Conservation (phyloP, 78 protist species). For the Bigelowiella natans region DNA sequence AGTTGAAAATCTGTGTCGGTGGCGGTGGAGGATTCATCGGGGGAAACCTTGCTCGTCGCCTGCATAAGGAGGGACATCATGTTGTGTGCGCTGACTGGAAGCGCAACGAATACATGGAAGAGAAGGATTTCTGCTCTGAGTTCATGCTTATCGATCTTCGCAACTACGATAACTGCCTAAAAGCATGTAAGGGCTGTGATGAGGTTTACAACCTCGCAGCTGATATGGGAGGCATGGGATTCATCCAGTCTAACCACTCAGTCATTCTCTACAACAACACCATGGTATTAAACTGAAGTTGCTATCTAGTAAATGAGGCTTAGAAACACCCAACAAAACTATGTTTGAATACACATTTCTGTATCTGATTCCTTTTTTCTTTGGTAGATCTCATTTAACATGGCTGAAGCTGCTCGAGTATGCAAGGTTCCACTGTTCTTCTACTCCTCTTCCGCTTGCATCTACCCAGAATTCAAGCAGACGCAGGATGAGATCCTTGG, state of each 20-base stretch:
- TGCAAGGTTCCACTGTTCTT: conserved; percentile 26
- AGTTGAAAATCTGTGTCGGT: conserved; percentile 33
- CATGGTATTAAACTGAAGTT: conserved; percentile 52
- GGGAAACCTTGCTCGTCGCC: conserved; percentile 50
- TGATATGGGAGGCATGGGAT: conserved; percentile 76
- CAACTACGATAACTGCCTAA: conserved; percentile 17
- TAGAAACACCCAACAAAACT: no score
- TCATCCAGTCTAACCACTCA: conserved; percentile 60
- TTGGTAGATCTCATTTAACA: no score
- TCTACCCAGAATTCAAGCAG: conserved; percentile 66
- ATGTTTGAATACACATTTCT: no score
- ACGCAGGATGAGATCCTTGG: conserved; percentile 20
- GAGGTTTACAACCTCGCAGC: conserved; percentile 58
- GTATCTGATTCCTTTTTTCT: no score
- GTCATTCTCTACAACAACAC: conserved; percentile 50
- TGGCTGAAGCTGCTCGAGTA: conserved; percentile 53
- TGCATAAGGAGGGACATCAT: conserved; percentile 49
- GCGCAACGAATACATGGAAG: conserved; percentile 53
- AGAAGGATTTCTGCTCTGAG: conserved; percentile 61
- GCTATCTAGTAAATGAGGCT: no score
- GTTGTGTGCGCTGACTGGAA: conserved; percentile 65
- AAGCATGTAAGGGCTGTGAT: conserved; percentile 47
- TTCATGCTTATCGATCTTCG: conserved; percentile 56
- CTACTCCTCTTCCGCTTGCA: conserved; percentile 66
- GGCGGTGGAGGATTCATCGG: conserved; percentile 81